Evolutionary conservation across 2,329 filamentous ascomycete genomes (phyloP), one percentile per base, ranked within the genome.

Genomic region (Sordariomycetes sp.): DNA sequence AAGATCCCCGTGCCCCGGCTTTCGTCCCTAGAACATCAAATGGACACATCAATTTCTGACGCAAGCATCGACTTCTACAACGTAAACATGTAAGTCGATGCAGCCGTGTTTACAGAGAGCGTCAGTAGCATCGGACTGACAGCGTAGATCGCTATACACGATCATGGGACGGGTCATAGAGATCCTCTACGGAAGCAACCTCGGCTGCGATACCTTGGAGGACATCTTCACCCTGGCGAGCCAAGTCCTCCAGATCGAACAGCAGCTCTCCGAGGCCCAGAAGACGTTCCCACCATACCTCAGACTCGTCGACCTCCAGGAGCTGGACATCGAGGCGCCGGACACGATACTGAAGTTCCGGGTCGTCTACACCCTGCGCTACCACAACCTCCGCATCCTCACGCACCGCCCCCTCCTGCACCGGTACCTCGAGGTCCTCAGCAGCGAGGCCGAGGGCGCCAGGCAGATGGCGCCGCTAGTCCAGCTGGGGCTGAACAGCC

Each of bases 371-470:
- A 46, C 59, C 7, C 40, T 60, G 2, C 55, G 59, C 16, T 60
- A 58, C 22, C 51, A 58, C 28, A 60, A 60, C 43, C 55, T 58
- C 22, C 55, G 52, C 11, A 58, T 60, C 35, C 56, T 60, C 12
- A 32, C 55, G 2, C 55, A 60, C 34, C 59, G 56, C 24, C 59
- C 59, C 1, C 25, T 60, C 2, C 40, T 59, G n/a, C 53, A 59
- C 34, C 57, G 50, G 25, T 59, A 51, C 22, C 58, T 59, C 28
- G 55, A 60, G 55, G 34, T 50, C 14, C 54, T 56, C 24, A 50
- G 40, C 40, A 50, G 48, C 40, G 20, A 34, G 24, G 20, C 54
- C 24, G 25, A 24, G 10, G 54, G 50, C 40, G 18, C 8, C 16
- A 14, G 32, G 32, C 40, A 48, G 25, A 25, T 50, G 22, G 34